phyloP scores from a whole-genome alignment of 208 protist species.

The Naegleria fowleri region DNA sequence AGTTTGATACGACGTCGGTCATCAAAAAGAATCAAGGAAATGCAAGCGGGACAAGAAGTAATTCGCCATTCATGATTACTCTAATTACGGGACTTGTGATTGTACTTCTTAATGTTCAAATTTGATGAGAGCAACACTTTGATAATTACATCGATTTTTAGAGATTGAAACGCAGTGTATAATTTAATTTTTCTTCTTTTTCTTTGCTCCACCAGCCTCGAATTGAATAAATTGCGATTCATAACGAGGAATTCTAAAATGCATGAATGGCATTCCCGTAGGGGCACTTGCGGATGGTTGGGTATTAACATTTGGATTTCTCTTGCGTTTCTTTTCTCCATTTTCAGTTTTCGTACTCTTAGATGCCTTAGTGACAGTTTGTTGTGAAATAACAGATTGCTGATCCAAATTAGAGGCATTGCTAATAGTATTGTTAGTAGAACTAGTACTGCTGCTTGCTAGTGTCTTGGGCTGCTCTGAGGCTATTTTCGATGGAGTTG shows the following conservation, averaged over 20 bases:
- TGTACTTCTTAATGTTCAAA: too few species aligned
- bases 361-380: neutral
- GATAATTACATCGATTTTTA: too few species aligned
- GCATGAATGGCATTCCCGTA: neutral
- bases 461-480: neutral
- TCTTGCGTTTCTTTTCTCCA: conserved; percentile 3
- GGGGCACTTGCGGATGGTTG: neutral
- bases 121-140: too few species aligned
- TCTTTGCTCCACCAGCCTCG: neutral
- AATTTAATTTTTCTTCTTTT: neutral
- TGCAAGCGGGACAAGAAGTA: too few species aligned
- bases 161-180: too few species aligned
- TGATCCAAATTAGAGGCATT: neutral
- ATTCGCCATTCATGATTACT: too few species aligned
- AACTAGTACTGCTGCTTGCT: neutral
- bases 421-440: neutral
- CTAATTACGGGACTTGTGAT: too few species aligned
- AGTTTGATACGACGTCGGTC: neutral
- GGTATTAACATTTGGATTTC: neutral
- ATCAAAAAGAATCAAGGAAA: too few species aligned
- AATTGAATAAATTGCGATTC: conserved; percentile 31
- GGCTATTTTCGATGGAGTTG: neutral
- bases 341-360: neutral
- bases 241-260: conserved; percentile 30
- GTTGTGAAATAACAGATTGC: neutral